phyloP scores from a whole-genome alignment of 1,284 basidiomycete species.

The Apiotrichum domesticum region DNA sequence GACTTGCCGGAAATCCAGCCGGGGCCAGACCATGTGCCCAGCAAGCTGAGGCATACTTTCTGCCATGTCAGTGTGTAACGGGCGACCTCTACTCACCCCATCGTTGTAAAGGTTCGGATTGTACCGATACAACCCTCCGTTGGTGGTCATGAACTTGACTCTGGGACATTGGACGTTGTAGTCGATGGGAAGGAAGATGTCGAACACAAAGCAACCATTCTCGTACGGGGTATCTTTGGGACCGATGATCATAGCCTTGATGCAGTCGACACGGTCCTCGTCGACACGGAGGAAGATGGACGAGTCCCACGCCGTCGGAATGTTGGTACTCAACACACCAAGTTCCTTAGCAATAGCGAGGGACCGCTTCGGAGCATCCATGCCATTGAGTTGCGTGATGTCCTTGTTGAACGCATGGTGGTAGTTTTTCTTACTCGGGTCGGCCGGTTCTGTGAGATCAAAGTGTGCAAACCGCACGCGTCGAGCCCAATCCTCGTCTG shows the following conservation, averaged over 20 bases:
- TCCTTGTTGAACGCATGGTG: conserved; percentile 22
- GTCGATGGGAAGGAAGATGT: conserved; percentile 69
- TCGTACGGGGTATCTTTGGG: conserved; percentile 85
- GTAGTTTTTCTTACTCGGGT: conserved; percentile 4
- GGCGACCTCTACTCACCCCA: conserved; percentile 49
- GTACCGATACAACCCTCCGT: conserved; percentile 79
- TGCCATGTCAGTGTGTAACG: conserved; percentile 30
- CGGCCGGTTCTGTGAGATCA: conserved; percentile 48
- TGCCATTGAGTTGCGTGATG: conserved; percentile 19
- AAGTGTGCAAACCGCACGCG: conserved; percentile 78
- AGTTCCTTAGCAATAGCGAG: conserved; percentile 88
- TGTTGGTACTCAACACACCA: conserved; percentile 77
- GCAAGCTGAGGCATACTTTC: conserved; percentile 81
- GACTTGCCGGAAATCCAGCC: conserved; percentile 82
- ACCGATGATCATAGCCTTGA: conserved; percentile 80
- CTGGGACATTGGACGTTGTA: conserved; percentile 48
- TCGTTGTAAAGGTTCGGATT: conserved; percentile 82
- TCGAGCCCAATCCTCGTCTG: conserved; percentile 70
- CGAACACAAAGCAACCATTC: conserved; percentile 57
- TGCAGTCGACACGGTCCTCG: conserved; percentile 75
- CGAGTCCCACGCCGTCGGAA: conserved; percentile 83
- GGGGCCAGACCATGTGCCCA: conserved; percentile 85
- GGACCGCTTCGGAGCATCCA: conserved; percentile 74
- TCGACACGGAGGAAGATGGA: conserved; percentile 65
- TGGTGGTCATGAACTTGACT: conserved; percentile 82